These are phyloP conservation scores for Helianthus tuberosus DNA, from an alignment of 129 eudicot species.

Conservation along the genomic window DNA sequence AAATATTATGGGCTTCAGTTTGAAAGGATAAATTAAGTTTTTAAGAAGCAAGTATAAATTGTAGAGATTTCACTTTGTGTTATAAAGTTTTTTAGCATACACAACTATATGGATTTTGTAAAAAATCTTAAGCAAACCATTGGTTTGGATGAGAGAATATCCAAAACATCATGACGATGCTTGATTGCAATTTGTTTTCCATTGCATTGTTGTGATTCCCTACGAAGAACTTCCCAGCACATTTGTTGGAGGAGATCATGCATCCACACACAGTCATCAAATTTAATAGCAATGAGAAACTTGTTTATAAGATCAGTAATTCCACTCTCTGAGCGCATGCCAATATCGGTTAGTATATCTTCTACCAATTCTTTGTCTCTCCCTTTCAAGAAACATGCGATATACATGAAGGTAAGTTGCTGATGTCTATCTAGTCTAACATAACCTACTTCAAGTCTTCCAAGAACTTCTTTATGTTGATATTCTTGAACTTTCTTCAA, in stretches of 20 bases:
- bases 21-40: no score
- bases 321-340: neutral
- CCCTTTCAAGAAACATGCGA: constrained; percentile 18
- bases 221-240: constrained; percentile 5
- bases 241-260: constrained; percentile 14
- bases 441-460: constrained; percentile 8
- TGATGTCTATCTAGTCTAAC: constrained; percentile 12
- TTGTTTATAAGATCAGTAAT: constrained; percentile 6
- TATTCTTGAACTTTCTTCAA: constrained; percentile 1
- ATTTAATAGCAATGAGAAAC: neutral
- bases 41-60: no score
- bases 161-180: constrained; percentile 5
- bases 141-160: constrained; percentile 7
- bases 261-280: constrained; percentile 5
- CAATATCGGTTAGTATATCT: neutral
- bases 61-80: no score
- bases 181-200: constrained; percentile 21
- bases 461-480: neutral
- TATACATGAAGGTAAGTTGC: neutral
- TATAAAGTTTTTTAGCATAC: no score
- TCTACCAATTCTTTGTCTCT: neutral
- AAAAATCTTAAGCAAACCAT: constrained; percentile 8
- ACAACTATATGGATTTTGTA: no score
- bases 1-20: neutral
- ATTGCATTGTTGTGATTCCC: neutral